Evolutionary conservation across 495 filamentous ascomycete genomes (phyloP), one percentile per base, ranked within the genome.

Genomic region (Podospora conica): DNA sequence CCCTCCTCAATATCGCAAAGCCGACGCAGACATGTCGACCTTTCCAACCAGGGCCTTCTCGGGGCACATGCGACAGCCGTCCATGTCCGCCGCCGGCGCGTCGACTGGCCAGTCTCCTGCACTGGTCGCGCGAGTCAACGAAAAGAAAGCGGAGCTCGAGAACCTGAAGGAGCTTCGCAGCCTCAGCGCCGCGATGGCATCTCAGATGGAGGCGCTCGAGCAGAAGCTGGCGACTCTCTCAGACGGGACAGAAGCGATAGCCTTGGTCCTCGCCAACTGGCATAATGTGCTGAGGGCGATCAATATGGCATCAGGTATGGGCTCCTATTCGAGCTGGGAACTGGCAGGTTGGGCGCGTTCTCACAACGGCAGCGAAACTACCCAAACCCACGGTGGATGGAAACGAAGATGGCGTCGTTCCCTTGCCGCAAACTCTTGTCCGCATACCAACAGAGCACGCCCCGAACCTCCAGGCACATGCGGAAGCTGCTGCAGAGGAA

Each of bases 211-310:
- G 75, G 86, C 87, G 64, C 79, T 98, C 53, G 91, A 97, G 72
- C 86, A 89, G 72, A 97, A 97, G 77, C 79, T 98, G 55, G 80
- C 85, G 27, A 98, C 93, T 20, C 81, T 98, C 65, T 90, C 91
- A 25, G 90, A 96, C 76, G 95, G 95, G 54, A 96, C 95, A 33
- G 92, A 98, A 89, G 94, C 92, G 70, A 92, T 98, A 73, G 95
- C 95, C 58, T 86, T 88, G 57, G 95, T 98, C 20, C 79, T 98
- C 67, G 85, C 90, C 57, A 98, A 98, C 76, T 98, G 95, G 95
- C 90, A 96, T 71, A 96, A 93, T 74, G 93, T 98, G 61, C 83
- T 98, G 21, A 85, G 90, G 60, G 93, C 93, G 48, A 97, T 98
- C 71, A 90, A 90, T 73, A 96, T 98, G 88, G 93, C 96, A 65